Evolutionary conservation across 169 alveolate genomes (phyloP), one percentile per base, ranked within the genome.

Genomic region (Plasmodium falciparum): DNA sequence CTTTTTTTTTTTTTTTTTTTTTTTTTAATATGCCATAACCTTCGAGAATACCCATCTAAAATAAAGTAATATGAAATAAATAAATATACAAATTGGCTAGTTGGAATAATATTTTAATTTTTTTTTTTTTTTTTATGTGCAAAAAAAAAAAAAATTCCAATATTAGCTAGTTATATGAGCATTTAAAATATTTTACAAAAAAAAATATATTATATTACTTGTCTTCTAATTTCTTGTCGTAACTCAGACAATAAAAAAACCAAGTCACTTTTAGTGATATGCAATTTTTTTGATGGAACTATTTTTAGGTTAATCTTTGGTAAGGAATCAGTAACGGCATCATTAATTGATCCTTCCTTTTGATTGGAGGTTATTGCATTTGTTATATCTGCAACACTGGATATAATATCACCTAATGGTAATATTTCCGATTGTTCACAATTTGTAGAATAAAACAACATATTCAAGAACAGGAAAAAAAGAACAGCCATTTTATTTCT

Each of bases 171-270:
- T 59, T 59, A 26, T 26, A 12, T 59, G 17, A 52, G 9, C 22
- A 15, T 59, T 59, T 9, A 20, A 59, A 59, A n/a, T 15, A 50
- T 26, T 22, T 69, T 69, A 69, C 24, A 43, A 22, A 73, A 54
- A 54, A 50, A 45, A 6, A 24, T 17, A 56, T 29, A 22, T 17
- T 26, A 47, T 17, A 24, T 22, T 26, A 83, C 91, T 56, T 83
- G 91, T 83, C 91, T 83, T 59, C 74, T 59, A 56, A 83, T 83
- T 71, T 83, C 91, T 63, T 83, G 91, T 54, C 73, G 33, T 2
- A 83, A 54, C 43, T 83, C 86, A 12, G 91, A 70, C 29, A 83
- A 56, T 61, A 83, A 52, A 47, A 83, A 83, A 67, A 71, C 47
- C 83, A 83, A 54, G 58, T 83, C 91, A 70, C 61, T 83, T 33